A percentile compares a stretch with the other conserved stretches of the same genome.
These are phyloP conservation scores for Fragilariopsis cylindrus DNA, from an alignment of 108 stramenopile species.

Conservation along the genomic window DNA sequence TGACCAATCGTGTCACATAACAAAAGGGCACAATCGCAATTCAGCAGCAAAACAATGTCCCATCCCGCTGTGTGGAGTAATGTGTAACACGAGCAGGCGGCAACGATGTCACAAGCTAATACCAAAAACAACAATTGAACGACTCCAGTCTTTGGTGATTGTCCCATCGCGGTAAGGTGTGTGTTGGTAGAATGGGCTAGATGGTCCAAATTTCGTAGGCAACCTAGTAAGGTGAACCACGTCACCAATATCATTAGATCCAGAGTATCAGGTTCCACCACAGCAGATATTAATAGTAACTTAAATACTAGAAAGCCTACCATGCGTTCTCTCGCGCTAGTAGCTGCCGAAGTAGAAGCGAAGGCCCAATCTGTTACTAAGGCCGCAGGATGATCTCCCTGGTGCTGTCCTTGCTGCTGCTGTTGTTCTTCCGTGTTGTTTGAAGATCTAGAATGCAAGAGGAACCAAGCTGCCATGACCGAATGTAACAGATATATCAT, in stretches of 20 bases:
- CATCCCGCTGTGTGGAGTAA: constrained; percentile 51
- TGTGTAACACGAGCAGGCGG: constrained; percentile 56
- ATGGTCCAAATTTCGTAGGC: constrained; percentile 59
- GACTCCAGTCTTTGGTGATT: constrained; percentile 48
- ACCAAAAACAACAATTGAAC: constrained; percentile 54
- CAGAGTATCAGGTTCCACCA: constrained; percentile 64
- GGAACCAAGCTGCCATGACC: constrained; percentile 72
- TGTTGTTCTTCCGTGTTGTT: not conserved
- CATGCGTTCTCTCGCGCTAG: constrained; percentile 51
- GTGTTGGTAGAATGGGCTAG: constrained; percentile 52
- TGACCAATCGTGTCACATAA: constrained; percentile 50
- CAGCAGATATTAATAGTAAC: constrained; percentile 67
- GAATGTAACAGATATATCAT: constrained; percentile 62
- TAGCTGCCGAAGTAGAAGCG: constrained; percentile 10
- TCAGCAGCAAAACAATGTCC: constrained; percentile 62
- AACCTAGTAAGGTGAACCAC: constrained; percentile 74
- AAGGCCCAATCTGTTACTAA: constrained; percentile 26
- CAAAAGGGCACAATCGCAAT: constrained; percentile 68
- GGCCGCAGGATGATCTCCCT: not conserved
- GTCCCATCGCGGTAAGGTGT: constrained; percentile 52
- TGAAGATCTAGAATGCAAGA: constrained; percentile 20
- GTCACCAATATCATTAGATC: constrained; percentile 66
- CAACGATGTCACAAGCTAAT: constrained; percentile 47
- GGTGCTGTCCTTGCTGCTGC: not conserved
- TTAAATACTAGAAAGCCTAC: constrained; percentile 76